phyloP scores from a whole-genome alignment of 2,329 filamentous ascomycete species.

The Penicillium sp. region DNA sequence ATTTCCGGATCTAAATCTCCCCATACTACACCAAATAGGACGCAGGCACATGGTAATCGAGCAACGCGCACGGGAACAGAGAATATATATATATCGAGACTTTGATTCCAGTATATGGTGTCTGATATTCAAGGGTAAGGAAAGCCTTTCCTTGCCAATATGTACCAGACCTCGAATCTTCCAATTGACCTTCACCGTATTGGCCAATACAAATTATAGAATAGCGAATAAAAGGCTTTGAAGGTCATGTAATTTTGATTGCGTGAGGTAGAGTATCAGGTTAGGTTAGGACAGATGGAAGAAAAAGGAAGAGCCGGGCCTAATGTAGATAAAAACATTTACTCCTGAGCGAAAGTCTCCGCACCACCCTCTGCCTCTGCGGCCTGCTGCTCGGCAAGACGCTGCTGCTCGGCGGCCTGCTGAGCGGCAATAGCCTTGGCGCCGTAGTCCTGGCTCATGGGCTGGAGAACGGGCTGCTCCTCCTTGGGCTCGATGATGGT shows the following conservation, averaged over 20 bases:
- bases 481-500: constrained; percentile 99
- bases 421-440: constrained; percentile 77
- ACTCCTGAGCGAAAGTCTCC: constrained; percentile 50
- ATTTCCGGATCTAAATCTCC: not conserved
- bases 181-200: not conserved
- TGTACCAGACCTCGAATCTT: not conserved
- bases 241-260: constrained; percentile 39
- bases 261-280: constrained; percentile 37
- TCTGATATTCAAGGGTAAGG: not conserved
- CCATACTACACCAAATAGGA: not conserved
- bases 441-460: constrained; percentile 97
- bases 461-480: constrained; percentile 91
- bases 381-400: constrained; percentile 59
- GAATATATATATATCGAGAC: not conserved
- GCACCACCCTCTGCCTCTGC: constrained; percentile 46
- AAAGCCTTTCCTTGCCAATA: not conserved
- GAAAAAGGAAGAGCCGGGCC: constrained; percentile 29
- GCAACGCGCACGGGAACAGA: not conserved
- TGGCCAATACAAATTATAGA: not conserved
- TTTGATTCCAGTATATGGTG: not conserved
- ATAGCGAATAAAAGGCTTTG: constrained; percentile 12
- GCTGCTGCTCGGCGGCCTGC: constrained; percentile 55
- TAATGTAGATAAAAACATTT: constrained; percentile 35
- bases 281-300: constrained; percentile 35
- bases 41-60: not conserved